A percentile compares a stretch with the other conserved stretches of the same genome.
These are phyloP conservation scores for Neolecta irregularis DNA, from an alignment of 1,139 yeast species.

Conservation along the genomic window DNA sequence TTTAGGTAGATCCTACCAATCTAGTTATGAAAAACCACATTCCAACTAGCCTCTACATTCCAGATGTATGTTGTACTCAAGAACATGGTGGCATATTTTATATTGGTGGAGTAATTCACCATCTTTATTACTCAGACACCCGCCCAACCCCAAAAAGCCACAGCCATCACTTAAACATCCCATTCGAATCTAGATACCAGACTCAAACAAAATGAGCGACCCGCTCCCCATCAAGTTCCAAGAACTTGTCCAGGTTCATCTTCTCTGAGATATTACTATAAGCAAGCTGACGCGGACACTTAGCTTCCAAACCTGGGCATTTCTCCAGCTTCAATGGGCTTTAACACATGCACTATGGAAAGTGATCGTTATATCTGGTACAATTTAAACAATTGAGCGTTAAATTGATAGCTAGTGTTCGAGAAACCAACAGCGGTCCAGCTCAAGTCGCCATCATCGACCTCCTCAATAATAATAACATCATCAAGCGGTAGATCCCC, in stretches of 20 bases:
- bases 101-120: no score
- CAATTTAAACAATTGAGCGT: slow-evolving; percentile 13
- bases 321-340: slow-evolving; percentile 70
- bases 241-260: slow-evolving; percentile 3
- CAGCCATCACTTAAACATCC: no score
- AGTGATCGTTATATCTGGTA: slow-evolving; percentile 67
- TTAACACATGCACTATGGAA: slow-evolving; percentile 86
- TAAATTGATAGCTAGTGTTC: slow-evolving; percentile 34
- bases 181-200: no score
- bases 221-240: slow-evolving; percentile 7
- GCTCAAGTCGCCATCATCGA: slow-evolving; percentile 80
- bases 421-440: slow-evolving; percentile 70
- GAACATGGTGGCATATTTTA: no score
- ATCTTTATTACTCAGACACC: no score
- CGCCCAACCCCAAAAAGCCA: no score
- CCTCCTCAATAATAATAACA: slow-evolving; percentile 55
- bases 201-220: no score
- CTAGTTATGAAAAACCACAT: no score
- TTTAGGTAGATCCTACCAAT: no score
- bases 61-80: no score
- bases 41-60: no score
- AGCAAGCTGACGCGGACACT: neutral
- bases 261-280: neutral
- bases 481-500: no score
- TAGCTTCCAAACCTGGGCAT: slow-evolving; percentile 70